These are phyloP conservation scores for Sungouiozyma intestinalis DNA, from an alignment of 805 yeast species.

Conservation along the genomic window DNA sequence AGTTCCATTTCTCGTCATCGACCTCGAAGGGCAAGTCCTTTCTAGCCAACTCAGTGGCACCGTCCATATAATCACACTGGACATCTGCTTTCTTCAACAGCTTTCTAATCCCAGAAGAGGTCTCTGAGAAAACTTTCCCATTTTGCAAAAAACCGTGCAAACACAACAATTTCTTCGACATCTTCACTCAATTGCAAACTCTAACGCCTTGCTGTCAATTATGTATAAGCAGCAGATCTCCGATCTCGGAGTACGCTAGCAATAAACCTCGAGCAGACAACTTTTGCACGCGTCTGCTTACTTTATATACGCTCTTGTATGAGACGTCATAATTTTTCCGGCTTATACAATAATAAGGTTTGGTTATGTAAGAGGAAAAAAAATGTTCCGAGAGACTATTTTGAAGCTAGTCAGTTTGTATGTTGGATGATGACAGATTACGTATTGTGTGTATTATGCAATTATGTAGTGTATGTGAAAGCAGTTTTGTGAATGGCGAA, in stretches of 20 bases:
- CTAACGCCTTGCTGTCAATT: too few species aligned
- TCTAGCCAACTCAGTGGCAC: slow-evolving; percentile 54
- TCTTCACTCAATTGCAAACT: too few species aligned
- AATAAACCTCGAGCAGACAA: too few species aligned
- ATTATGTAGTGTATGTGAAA: too few species aligned
- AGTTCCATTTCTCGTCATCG: slow-evolving; percentile 41
- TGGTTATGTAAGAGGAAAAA: background rate
- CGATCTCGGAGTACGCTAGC: too few species aligned
- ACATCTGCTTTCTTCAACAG: slow-evolving; percentile 52
- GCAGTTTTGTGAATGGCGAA: background rate
- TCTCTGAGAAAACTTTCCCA: slow-evolving; percentile 73
- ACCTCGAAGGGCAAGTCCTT: slow-evolving; percentile 68
- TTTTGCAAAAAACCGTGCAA: slow-evolving; percentile 87
- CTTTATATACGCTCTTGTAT: too few species aligned
- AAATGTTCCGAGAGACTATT: background rate
- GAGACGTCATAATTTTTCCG: background rate
- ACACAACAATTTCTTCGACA: slow-evolving; percentile 49
- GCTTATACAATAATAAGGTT: background rate
- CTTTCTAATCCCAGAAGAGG: slow-evolving; percentile 83
- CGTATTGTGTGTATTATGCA: background rate
- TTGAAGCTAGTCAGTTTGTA: background rate
- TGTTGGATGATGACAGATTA: too few species aligned
- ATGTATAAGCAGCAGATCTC: background rate
- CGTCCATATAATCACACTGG: slow-evolving; percentile 69
- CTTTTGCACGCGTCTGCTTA: too few species aligned